phyloP scores from a whole-genome alignment of 495 filamentous ascomycete species.

The Penicillium turbatum region DNA sequence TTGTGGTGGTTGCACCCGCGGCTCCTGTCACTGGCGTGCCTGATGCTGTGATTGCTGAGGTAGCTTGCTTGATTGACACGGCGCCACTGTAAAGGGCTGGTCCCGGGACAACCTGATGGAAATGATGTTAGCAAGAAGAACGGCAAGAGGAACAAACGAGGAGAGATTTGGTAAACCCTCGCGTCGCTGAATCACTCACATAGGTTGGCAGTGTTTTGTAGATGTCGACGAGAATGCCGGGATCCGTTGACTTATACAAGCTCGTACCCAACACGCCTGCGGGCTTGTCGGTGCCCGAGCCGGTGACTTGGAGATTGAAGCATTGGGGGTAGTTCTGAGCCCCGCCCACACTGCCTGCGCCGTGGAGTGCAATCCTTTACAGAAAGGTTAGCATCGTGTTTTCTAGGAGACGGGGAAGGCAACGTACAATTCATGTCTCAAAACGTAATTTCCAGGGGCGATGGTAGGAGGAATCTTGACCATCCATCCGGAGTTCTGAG shows the following conservation, averaged over 20 bases:
- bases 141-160: not conserved
- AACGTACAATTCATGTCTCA: constrained; percentile 58
- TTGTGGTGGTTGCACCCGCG: not conserved
- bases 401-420: not conserved
- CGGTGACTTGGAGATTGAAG: constrained; percentile 66
- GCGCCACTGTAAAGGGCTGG: constrained; percentile 38
- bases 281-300: constrained; percentile 53
- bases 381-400: not conserved
- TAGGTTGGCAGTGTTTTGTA: constrained; percentile 48
- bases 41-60: constrained; percentile 24
- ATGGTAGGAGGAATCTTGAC: constrained; percentile 62
- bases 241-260: constrained; percentile 56
- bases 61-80: constrained; percentile 21
- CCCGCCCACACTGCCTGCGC: constrained; percentile 49
- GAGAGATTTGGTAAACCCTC: too few relatives aligned
- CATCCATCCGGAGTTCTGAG: constrained; percentile 59
- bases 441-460: constrained; percentile 66
- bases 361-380: constrained; percentile 64
- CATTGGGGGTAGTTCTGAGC: constrained; percentile 77
- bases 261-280: constrained; percentile 53
- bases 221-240: constrained; percentile 60
- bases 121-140: not conserved
- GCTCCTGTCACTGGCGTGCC: constrained; percentile 19
- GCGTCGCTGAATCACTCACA: not conserved
- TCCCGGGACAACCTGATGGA: constrained; percentile 38